Conservation (phyloP, 805 yeast species). For the Ogataea trehalophila region DNA sequence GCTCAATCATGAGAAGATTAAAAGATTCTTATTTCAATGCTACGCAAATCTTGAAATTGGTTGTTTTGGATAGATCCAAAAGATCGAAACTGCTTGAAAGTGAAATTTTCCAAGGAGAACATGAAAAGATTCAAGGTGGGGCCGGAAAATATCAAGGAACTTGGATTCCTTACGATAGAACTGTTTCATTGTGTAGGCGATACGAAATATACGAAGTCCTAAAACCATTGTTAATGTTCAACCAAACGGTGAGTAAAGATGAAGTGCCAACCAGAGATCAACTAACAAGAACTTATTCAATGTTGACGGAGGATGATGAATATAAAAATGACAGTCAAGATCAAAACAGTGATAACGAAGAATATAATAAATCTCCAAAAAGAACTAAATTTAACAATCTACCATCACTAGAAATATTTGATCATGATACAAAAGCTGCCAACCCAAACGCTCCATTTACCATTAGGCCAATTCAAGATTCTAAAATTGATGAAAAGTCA, state of each 20-base stretch:
- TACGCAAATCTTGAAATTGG: constrained; percentile 64
- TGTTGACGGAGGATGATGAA: constrained; percentile 17
- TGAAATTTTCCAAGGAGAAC: constrained; percentile 58
- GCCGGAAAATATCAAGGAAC: constrained; percentile 75
- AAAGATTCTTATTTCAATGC: constrained; percentile 66
- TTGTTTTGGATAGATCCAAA: constrained; percentile 61
- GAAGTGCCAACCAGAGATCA: constrained; percentile 48
- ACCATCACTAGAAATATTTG: constrained; percentile 27
- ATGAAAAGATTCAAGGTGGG: constrained; percentile 71
- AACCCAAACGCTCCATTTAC: constrained; percentile 46
- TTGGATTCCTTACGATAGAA: constrained; percentile 63
- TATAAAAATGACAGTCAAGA: background rate
- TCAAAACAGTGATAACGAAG: background rate
- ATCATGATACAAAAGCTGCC: constrained; percentile 33
- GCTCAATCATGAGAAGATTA: constrained; percentile 63
- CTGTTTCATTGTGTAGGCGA: constrained; percentile 53
- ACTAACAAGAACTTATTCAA: constrained; percentile 15
- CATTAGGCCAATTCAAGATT: constrained; percentile 39
- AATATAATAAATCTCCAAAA: constrained; percentile 6
- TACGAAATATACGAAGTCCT: constrained; percentile 53
- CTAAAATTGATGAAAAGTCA: constrained; percentile 26
- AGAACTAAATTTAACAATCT: constrained; percentile 10
- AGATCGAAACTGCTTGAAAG: constrained; percentile 60
- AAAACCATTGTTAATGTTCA: constrained; percentile 45
- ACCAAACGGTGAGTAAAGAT: constrained; percentile 31